These are phyloP conservation scores for Cardamine resedifolia DNA, from an alignment of 345 rosid genomes.

Conservation along the genomic window DNA sequence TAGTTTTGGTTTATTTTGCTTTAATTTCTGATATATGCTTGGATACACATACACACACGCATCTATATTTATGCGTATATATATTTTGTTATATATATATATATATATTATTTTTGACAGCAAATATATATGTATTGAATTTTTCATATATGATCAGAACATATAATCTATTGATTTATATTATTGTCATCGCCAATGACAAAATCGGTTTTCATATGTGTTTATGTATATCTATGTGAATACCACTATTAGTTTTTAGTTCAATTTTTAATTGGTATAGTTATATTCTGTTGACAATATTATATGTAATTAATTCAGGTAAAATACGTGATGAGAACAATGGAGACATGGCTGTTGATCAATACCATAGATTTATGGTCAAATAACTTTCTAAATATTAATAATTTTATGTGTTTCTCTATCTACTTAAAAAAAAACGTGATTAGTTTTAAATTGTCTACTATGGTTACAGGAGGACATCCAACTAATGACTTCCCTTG, in stretches of 20 bases:
- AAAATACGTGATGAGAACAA: slow-evolving; percentile 37
- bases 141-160: too few species aligned
- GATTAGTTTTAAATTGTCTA: neutral
- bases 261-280: neutral
- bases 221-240: neutral
- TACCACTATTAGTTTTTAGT: neutral
- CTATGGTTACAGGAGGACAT: slow-evolving; percentile 57
- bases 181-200: neutral
- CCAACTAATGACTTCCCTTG: slow-evolving; percentile 56
- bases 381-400: neutral
- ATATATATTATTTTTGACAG: too few species aligned
- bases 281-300: neutral
- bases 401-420: neutral
- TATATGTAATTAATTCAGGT: slow-evolving; percentile 28
- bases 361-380: slow-evolving; percentile 37
- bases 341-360: slow-evolving; percentile 41
- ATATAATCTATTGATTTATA: too few species aligned
- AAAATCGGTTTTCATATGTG: neutral
- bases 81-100: too few species aligned
- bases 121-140: too few species aligned
- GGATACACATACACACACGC: too few species aligned
- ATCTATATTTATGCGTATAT: too few species aligned
- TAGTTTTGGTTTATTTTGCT: neutral
- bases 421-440: neutral
- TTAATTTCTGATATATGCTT: neutral